Evolutionary conservation across 78 protist species (phyloP).

Genomic region (Polysphondylium violaceum): DNA sequence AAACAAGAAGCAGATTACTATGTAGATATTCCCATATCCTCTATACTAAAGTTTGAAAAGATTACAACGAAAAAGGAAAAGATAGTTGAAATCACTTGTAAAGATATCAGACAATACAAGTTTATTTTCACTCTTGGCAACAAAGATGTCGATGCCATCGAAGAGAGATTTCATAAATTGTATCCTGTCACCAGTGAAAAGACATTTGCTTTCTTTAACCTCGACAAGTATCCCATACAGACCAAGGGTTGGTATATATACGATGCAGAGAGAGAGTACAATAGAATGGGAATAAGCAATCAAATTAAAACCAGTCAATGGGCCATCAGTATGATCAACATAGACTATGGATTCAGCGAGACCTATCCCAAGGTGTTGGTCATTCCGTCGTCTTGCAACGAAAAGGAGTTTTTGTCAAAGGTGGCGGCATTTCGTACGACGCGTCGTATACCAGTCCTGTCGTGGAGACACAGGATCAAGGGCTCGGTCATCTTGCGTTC

Average conservation of each 20-base stretch:
- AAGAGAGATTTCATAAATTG: conserved; percentile 8
- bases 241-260: conserved; percentile 73
- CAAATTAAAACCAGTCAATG: conserved; percentile 67
- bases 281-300: conserved; percentile 57
- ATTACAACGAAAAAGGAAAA: conserved; percentile 26
- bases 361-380: conserved; percentile 87
- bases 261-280: conserved; percentile 72
- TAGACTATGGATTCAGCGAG: conserved; percentile 76
- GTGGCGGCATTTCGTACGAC: conserved; percentile 82
- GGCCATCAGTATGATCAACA: conserved; percentile 75
- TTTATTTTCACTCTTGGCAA: conserved; percentile 24
- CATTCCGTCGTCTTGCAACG: conserved; percentile 79
- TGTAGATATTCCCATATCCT: conserved; percentile 32
- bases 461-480: conserved; percentile 78
- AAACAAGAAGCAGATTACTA: neutral
- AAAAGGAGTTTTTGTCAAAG: conserved; percentile 22
- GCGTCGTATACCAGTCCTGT: conserved; percentile 85
- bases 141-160: conserved; percentile 18
- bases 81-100: conserved; percentile 44
- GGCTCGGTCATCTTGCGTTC: conserved; percentile 67
- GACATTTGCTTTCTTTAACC: conserved; percentile 56
- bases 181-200: conserved; percentile 38
- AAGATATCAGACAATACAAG: conserved; percentile 47
- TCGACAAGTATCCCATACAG: conserved; percentile 12
- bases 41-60: conserved; percentile 45